These are phyloP conservation scores for Nakazawaea wickerhamii DNA, from an alignment of 805 yeast species.

Conservation along the genomic window DNA sequence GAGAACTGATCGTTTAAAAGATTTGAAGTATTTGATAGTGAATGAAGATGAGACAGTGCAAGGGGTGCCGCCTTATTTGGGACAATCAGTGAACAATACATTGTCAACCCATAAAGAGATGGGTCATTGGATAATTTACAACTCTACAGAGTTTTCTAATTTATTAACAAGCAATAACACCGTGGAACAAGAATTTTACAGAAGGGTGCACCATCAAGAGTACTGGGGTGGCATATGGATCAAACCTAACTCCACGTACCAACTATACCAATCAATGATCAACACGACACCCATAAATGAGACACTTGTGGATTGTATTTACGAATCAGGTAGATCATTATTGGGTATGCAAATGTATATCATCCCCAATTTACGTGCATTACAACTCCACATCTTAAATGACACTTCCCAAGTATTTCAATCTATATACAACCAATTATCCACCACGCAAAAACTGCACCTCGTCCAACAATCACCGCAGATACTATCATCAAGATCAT, in stretches of 20 bases:
- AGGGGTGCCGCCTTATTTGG: conserved; percentile 24
- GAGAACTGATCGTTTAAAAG: conserved; percentile 24
- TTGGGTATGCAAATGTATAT: conserved; percentile 40
- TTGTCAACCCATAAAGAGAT: conserved; percentile 8
- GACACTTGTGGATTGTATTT: conserved; percentile 32
- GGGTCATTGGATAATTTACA: conserved; percentile 34
- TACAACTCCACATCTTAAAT: conserved; percentile 28
- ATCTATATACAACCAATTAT: neutral
- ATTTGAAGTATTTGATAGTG: conserved; percentile 33
- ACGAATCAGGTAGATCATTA: conserved; percentile 63
- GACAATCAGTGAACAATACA: conserved; percentile 24
- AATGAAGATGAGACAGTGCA: conserved; percentile 27
- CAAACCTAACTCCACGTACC: conserved; percentile 38
- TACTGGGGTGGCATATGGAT: conserved; percentile 64
- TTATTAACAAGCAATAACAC: conserved; percentile 23
- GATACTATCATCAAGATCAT: conserved; percentile 15
- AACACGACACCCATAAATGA: conserved; percentile 25
- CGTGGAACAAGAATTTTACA: conserved; percentile 32
- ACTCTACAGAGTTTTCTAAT: conserved; percentile 21
- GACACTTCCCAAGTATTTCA: neutral
- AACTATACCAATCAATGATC: conserved; percentile 34
- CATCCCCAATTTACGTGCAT: conserved; percentile 32
- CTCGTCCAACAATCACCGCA: conserved; percentile 1
- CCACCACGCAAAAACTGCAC: neutral
- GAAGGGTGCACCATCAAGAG: conserved; percentile 47